Conservation (phyloP, 2,329 filamentous ascomycete species). For the Corinectria fuckeliana region DNA sequence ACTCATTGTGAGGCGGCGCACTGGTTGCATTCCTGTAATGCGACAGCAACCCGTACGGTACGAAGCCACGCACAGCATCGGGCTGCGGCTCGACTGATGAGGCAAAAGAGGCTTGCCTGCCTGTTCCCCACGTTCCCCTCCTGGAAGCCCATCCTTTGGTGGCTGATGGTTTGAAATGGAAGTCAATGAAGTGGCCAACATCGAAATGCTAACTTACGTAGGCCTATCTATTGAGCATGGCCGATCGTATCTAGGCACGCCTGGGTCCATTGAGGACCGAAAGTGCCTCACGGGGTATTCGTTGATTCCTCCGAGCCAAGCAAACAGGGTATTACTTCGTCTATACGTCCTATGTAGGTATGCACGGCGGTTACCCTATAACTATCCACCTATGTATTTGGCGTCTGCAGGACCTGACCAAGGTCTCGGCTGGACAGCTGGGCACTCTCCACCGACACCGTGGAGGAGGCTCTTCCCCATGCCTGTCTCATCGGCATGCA, state of each 20-base stretch:
- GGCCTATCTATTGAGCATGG: not conserved
- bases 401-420: not conserved
- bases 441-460: not conserved
- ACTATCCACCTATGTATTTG: too few species aligned
- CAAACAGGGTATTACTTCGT: too few species aligned
- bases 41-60: constrained; percentile 5
- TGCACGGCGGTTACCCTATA: constrained; percentile 2
- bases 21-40: constrained; percentile 13
- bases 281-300: not conserved
- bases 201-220: constrained; percentile 8
- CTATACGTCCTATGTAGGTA: not conserved
- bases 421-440: not conserved
- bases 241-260: not conserved
- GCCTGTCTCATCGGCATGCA: not conserved
- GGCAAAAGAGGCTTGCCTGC: not conserved
- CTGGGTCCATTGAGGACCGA: not conserved
- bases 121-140: constrained; percentile 4
- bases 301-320: too few species aligned
- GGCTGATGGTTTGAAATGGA: not conserved
- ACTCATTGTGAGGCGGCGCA: not conserved
- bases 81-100: constrained; percentile 10
- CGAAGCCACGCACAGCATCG: constrained; percentile 10
- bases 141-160: not conserved
- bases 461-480: not conserved
- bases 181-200: constrained; percentile 5